A percentile compares a stretch with the other conserved stretches of the same genome.
Conservation (phyloP, 176 grass and related monocot species). For the Avena insularis region DNA sequence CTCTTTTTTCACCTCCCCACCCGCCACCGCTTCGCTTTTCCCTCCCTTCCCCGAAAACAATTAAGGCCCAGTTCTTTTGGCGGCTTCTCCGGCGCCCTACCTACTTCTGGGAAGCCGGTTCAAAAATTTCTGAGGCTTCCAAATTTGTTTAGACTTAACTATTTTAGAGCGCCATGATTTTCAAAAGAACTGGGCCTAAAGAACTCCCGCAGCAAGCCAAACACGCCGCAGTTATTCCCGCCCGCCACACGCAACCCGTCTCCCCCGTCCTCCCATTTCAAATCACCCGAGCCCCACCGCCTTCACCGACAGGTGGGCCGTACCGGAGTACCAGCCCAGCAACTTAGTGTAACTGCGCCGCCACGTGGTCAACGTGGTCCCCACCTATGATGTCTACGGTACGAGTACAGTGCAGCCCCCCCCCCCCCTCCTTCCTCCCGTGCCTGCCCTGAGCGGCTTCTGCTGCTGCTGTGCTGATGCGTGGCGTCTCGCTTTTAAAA, state of each 20-base stretch:
- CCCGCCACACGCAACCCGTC: slow-evolving; percentile 42
- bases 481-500: slow-evolving; percentile 69
- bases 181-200: too few relatives aligned
- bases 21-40: slow-evolving; percentile 5
- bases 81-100: too few relatives aligned
- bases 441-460: neutral
- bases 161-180: too few relatives aligned
- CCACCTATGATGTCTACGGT: neutral
- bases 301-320: neutral
- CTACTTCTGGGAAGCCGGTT: too few relatives aligned
- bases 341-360: neutral
- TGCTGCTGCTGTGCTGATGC: slow-evolving; percentile 17
- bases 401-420: slow-evolving; percentile 26
- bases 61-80: too few relatives aligned
- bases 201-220: slow-evolving; percentile 17
- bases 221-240: slow-evolving; percentile 66
- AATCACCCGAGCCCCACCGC: slow-evolving; percentile 43
- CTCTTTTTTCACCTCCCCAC: neutral
- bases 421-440: slow-evolving; percentile 9
- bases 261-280: slow-evolving; percentile 28
- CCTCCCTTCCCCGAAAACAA: slow-evolving; percentile 4
- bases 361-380: slow-evolving; percentile 26
- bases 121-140: too few relatives aligned
- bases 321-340: fast-evolving
- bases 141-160: too few relatives aligned